Conservation (phyloP, 257 asterid genomes). For the Solanum clarkiae region DNA sequence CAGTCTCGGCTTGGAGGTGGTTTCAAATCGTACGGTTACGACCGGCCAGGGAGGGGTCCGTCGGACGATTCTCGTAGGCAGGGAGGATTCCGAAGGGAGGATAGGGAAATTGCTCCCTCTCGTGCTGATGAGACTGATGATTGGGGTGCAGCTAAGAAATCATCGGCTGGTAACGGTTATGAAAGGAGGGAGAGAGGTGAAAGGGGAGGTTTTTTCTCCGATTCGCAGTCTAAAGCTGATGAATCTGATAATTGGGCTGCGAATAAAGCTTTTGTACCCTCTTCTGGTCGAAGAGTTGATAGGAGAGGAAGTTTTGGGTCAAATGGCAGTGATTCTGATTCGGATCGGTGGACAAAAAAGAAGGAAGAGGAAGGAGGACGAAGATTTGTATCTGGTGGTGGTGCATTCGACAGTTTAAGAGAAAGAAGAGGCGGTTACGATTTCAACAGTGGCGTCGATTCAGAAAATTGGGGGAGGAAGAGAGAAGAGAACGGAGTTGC, state of each 20-base stretch:
- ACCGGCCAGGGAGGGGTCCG: slow-evolving; percentile 26
- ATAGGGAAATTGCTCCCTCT: slow-evolving; percentile 43
- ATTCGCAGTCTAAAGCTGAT: slow-evolving; percentile 76
- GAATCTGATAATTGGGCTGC: slow-evolving; percentile 83
- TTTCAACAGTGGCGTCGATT: neutral
- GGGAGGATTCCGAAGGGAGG: slow-evolving; percentile 52
- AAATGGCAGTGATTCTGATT: slow-evolving; percentile 47
- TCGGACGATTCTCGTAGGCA: slow-evolving; percentile 61
- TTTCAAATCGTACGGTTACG: slow-evolving; percentile 57
- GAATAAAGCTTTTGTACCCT: slow-evolving; percentile 55
- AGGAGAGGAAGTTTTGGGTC: slow-evolving; percentile 63
- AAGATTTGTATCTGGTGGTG: neutral
- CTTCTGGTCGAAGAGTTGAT: slow-evolving; percentile 51
- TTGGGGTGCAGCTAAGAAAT: slow-evolving; percentile 72
- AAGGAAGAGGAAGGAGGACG: slow-evolving; percentile 56
- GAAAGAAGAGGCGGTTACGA: slow-evolving; percentile 1
- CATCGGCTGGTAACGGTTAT: slow-evolving; percentile 28
- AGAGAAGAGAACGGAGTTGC: neutral
- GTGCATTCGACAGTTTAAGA: slow-evolving; percentile 11
- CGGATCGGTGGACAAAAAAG: slow-evolving; percentile 57
- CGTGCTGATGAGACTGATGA: slow-evolving; percentile 87
- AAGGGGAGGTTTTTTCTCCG: slow-evolving; percentile 67
- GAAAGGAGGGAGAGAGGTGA: slow-evolving; percentile 83
- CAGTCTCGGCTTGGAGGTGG: slow-evolving; percentile 57
- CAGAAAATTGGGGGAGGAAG: slow-evolving; percentile 15